phyloP scores from a whole-genome alignment of 2,329 filamentous ascomycete genomes.

The Trematosphaeria pertusa region DNA sequence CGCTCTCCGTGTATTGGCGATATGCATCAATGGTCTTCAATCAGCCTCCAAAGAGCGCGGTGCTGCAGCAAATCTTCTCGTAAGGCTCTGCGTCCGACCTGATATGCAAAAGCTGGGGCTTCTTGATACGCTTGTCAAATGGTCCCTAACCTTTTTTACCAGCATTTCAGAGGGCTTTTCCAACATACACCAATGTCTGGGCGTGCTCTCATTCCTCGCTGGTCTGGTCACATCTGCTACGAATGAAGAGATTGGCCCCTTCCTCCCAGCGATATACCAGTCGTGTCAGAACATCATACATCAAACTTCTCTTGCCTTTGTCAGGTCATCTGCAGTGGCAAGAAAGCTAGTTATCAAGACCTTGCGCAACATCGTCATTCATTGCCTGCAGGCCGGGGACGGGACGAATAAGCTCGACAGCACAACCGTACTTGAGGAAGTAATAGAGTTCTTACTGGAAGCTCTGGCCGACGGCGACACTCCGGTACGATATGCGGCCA shows the following conservation, averaged over 20 bases:
- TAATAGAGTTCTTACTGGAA: slow-evolving; percentile 82
- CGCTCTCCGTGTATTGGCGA: slow-evolving; percentile 70
- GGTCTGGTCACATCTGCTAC: slow-evolving; percentile 75
- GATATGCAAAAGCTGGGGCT: slow-evolving; percentile 87
- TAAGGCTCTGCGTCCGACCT: slow-evolving; percentile 79
- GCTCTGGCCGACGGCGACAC: slow-evolving; percentile 86
- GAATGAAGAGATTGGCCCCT: slow-evolving; percentile 74
- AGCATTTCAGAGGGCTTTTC: slow-evolving; percentile 49
- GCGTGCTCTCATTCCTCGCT: slow-evolving; percentile 79
- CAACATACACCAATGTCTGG: slow-evolving; percentile 78
- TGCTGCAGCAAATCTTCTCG: slow-evolving; percentile 82
- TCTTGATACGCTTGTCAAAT: slow-evolving; percentile 70
- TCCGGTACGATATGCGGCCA: slow-evolving; percentile 86
- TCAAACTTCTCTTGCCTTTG: slow-evolving; percentile 58
- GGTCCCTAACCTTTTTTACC: slow-evolving; percentile 70
- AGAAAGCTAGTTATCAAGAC: slow-evolving; percentile 86
- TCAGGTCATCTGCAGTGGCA: slow-evolving; percentile 77
- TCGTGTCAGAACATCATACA: slow-evolving; percentile 67
- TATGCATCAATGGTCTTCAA: slow-evolving; percentile 75
- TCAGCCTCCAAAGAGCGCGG: slow-evolving; percentile 86
- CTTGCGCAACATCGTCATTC: slow-evolving; percentile 74
- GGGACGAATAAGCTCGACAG: slow-evolving; percentile 44
- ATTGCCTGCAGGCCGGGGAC: slow-evolving; percentile 60
- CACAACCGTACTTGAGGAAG: slow-evolving; percentile 68
- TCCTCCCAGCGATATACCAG: slow-evolving; percentile 71